Percentiles rank a stretch among this genome's conserved stretches.
Conservation (phyloP, 2,329 filamentous ascomycete species). For the Hymenoscyphus repandus region DNA sequence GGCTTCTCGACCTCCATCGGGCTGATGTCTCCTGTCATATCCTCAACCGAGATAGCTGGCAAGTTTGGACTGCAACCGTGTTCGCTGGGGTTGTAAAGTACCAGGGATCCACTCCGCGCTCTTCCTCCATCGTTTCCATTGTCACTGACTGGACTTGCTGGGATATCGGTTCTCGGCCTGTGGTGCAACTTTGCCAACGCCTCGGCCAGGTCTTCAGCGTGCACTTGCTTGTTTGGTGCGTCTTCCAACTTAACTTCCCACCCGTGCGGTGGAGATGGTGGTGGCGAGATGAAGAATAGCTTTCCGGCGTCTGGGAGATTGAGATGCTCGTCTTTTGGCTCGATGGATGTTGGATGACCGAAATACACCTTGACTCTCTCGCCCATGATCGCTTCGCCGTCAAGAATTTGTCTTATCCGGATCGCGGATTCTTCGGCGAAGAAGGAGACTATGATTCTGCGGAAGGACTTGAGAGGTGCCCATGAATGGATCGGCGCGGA, state of each 20-base stretch:
- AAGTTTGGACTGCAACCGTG: conserved; percentile 50
- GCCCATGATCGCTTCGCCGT: conserved; percentile 69
- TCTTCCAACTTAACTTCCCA: conserved; percentile 66
- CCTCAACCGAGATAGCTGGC: conserved; percentile 62
- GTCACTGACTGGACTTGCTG: conserved; percentile 39
- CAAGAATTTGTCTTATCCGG: conserved; percentile 65
- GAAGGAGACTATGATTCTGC: conserved; percentile 77
- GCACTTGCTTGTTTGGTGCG: conserved; percentile 64
- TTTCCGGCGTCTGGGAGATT: conserved; percentile 65
- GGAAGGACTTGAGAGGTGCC: conserved; percentile 76
- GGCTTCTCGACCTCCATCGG: conserved; percentile 39
- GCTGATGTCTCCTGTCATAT: conserved; percentile 52
- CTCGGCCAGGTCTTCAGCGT: conserved; percentile 63
- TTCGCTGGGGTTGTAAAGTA: conserved; percentile 59
- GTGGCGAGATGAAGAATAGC: conserved; percentile 68
- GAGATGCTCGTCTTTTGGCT: conserved; percentile 51
- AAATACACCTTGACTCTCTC: conserved; percentile 65
- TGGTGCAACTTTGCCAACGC: conserved; percentile 59
- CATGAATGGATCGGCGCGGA: conserved; percentile 73
- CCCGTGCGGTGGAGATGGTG: conserved; percentile 61
- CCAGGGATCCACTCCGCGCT: conserved; percentile 55
- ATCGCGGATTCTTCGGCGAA: conserved; percentile 65
- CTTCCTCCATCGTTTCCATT: conserved; percentile 26
- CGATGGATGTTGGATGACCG: conserved; percentile 55
- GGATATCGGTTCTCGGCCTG: conserved; percentile 30